These are phyloP conservation scores for Oemleria cerasiformis DNA, from an alignment of 306 rosid genomes.

Conservation along the genomic window DNA sequence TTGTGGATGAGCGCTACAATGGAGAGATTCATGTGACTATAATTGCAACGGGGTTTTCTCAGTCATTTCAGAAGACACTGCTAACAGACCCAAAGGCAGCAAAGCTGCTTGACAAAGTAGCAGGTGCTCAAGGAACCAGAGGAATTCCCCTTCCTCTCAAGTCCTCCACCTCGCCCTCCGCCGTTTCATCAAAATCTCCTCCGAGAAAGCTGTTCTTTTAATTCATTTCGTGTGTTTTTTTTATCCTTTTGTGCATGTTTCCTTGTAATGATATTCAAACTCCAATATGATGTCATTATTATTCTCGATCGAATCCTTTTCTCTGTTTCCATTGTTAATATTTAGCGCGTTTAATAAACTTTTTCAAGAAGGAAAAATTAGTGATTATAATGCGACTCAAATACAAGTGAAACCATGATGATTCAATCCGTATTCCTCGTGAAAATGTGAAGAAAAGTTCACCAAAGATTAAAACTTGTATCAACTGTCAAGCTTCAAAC, in stretches of 20 bases:
- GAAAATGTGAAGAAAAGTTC: neutral
- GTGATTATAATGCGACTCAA: neutral
- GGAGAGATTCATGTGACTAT: slow-evolving; percentile 95
- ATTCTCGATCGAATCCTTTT: neutral
- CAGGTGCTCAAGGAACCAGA: slow-evolving; percentile 64
- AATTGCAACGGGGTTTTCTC: slow-evolving; percentile 91
- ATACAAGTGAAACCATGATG: neutral
- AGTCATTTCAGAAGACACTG: slow-evolving; percentile 82
- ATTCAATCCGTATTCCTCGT: neutral
- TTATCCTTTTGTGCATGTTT: slow-evolving; percentile 12
- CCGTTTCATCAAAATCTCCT: slow-evolving; percentile 46
- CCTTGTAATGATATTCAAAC: slow-evolving; percentile 47
- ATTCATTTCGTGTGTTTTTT: neutral
- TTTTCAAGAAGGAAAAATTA: neutral
- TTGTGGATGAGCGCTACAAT: slow-evolving; percentile 87
- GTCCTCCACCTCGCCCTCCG: slow-evolving; percentile 42
- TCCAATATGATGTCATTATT: slow-evolving; percentile 20
- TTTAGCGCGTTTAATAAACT: neutral
- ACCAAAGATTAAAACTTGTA: neutral
- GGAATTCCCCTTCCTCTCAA: slow-evolving; percentile 45
- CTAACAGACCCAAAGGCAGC: slow-evolving; percentile 88
- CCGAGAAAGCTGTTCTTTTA: slow-evolving; percentile 76
- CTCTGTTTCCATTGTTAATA: neutral
- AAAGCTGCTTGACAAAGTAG: slow-evolving; percentile 55
- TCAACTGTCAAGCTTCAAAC: neutral